Percentiles rank a stretch among this genome's conserved stretches.
phyloP scores from a whole-genome alignment of 2,329 filamentous ascomycete genomes.

The Dactylellina leptospora region DNA sequence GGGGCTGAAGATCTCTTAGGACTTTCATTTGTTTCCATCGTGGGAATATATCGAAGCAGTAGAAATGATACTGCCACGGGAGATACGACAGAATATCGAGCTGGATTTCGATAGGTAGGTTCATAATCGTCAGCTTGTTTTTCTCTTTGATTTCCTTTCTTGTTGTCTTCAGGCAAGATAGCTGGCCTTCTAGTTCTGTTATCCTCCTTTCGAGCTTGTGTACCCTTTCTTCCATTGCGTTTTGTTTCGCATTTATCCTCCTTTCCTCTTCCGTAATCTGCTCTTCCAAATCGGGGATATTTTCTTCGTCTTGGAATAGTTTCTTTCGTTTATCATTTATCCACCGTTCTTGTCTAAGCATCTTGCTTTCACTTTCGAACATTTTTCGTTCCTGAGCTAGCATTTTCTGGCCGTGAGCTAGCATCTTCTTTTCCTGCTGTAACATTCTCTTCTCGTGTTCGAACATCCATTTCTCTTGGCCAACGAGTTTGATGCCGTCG shows the following conservation, averaged over 20 bases:
- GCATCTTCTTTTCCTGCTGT: slow-evolving; percentile 45
- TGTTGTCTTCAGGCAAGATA: slow-evolving; percentile 20
- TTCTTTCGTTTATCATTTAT: slow-evolving; percentile 44
- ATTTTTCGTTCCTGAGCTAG: slow-evolving; percentile 35
- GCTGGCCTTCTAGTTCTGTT: slow-evolving; percentile 20
- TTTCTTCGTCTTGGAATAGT: slow-evolving; percentile 44
- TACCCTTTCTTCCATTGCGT: slow-evolving; percentile 30
- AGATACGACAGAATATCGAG: slow-evolving; percentile 30
- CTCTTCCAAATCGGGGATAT: slow-evolving; percentile 32
- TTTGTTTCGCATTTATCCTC: slow-evolving; percentile 23
- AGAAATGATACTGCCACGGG: slow-evolving; percentile 47
- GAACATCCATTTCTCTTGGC: slow-evolving; percentile 50
- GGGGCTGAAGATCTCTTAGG: slow-evolving; percentile 19
- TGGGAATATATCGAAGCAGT: slow-evolving; percentile 44
- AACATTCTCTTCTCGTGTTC: slow-evolving; percentile 48
- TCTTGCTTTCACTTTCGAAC: slow-evolving; percentile 39
- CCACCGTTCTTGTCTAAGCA: slow-evolving; percentile 44
- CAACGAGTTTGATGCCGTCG: slow-evolving; percentile 29
- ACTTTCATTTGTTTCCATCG: slow-evolving; percentile 36
- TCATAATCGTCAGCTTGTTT: slow-evolving; percentile 41
- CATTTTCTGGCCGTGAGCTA: slow-evolving; percentile 39
- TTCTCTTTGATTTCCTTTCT: slow-evolving; percentile 26
- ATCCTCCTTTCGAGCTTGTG: slow-evolving; percentile 31
- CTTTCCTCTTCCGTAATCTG: slow-evolving; percentile 28
- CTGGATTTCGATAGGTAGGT: slow-evolving; percentile 41